Conservation (phyloP, 1,284 basidiomycete genomes). For the Boletellus deceptivus region DNA sequence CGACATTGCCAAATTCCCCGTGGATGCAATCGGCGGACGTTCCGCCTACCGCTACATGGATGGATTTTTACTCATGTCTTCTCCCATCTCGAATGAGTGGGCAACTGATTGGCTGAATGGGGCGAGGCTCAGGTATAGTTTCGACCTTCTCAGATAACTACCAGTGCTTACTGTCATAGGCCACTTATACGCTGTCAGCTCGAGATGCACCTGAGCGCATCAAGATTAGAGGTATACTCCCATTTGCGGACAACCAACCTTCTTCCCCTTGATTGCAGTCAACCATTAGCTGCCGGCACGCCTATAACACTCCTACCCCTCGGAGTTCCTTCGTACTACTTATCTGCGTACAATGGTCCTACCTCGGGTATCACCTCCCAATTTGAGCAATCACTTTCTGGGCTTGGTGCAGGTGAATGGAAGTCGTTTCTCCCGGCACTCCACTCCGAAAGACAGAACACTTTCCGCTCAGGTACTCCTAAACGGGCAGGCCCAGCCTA, state of each 20-base stretch:
- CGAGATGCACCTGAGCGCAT: slow-evolving; percentile 49
- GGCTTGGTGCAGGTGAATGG: slow-evolving; percentile 58
- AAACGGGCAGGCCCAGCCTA: slow-evolving; percentile 38
- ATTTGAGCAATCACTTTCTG: slow-evolving; percentile 58
- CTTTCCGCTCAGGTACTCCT: slow-evolving; percentile 12
- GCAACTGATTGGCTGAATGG: slow-evolving; percentile 58
- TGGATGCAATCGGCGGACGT: slow-evolving; percentile 22
- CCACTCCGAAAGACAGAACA: slow-evolving; percentile 18
- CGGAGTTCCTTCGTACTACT: slow-evolving; percentile 68
- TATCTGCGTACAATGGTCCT: slow-evolving; percentile 63
- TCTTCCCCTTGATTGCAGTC: slow-evolving; percentile 39
- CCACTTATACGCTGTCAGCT: slow-evolving; percentile 60
- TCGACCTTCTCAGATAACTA: neutral
- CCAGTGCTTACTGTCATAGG: slow-evolving; percentile 32
- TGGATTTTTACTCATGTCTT: slow-evolving; percentile 58
- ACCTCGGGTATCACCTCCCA: slow-evolving; percentile 57
- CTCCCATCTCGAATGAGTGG: slow-evolving; percentile 52
- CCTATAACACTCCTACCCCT: slow-evolving; percentile 68
- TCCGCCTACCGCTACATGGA: slow-evolving; percentile 46
- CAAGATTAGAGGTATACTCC: slow-evolving; percentile 59
- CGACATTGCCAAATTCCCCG: slow-evolving; percentile 48
- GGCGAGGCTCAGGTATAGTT: slow-evolving; percentile 42
- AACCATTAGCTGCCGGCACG: slow-evolving; percentile 53
- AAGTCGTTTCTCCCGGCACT: slow-evolving; percentile 23
- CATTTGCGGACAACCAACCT: slow-evolving; percentile 54